These are phyloP conservation scores for Pyronema omphalodes DNA, from an alignment of 495 filamentous ascomycete genomes.

Conservation along the genomic window DNA sequence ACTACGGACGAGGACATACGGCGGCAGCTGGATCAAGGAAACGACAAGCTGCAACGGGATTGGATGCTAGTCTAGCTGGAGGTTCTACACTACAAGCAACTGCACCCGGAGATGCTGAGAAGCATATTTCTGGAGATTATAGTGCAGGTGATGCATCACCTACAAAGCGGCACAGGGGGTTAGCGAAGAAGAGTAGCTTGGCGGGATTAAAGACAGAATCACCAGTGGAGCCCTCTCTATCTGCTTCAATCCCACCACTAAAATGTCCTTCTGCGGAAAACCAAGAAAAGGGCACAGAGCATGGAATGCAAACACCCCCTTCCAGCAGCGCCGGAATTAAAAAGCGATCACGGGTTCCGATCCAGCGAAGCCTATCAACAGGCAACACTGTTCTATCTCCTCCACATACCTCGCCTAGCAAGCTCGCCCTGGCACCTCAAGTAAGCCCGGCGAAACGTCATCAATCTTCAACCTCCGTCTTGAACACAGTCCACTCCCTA, in stretches of 20 bases:
- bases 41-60: slow-evolving; percentile 2
- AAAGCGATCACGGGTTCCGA: not conserved
- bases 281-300: slow-evolving; percentile 9
- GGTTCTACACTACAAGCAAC: no score
- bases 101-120: no score
- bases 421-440: no score
- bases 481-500: not conserved
- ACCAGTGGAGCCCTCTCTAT: no score
- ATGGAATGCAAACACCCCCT: slow-evolving; percentile 23
- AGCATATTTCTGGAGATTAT: no score
- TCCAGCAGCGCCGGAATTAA: slow-evolving; percentile 19
- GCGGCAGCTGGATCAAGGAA: slow-evolving; percentile 6
- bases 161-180: no score
- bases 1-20: not conserved
- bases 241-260: no score
- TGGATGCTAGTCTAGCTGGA: no score
- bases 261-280: no score
- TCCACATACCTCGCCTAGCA: not conserved
- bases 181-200: no score
- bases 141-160: no score
- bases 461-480: not conserved
- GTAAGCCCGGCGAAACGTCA: not conserved
- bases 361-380: not conserved
- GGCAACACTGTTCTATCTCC: not conserved
- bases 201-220: no score